A percentile compares a stretch with the other conserved stretches of the same genome.
phyloP scores from a whole-genome alignment of 2,329 filamentous ascomycete genomes.

The Diaporthe eres region DNA sequence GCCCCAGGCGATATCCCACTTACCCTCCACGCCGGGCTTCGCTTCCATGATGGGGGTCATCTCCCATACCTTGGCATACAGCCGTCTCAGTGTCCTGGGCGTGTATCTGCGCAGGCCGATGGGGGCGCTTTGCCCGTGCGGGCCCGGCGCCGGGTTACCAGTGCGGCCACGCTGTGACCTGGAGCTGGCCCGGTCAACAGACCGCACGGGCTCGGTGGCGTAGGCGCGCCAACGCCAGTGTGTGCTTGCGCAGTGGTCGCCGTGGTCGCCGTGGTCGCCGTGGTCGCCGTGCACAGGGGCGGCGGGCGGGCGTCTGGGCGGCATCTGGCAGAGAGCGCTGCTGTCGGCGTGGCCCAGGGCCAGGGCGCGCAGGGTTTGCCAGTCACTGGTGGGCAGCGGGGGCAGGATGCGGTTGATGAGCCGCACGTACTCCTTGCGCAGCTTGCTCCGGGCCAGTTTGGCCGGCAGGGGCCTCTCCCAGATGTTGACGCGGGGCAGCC shows the following conservation, averaged over 20 bases:
- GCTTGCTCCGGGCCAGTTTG: conserved; percentile 58
- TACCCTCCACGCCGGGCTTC: conserved; percentile 42
- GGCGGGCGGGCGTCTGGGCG: conserved; percentile 53
- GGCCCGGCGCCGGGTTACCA: conserved; percentile 54
- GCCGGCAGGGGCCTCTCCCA: conserved; percentile 63
- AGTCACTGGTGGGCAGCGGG: conserved; percentile 68
- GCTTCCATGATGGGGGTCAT: conserved; percentile 59
- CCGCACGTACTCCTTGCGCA: conserved; percentile 63
- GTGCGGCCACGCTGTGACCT: conserved; percentile 53
- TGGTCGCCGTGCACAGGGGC: conserved; percentile 8
- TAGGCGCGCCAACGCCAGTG: conserved; percentile 61
- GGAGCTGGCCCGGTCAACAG: conserved; percentile 55
- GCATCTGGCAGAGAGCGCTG: conserved; percentile 54
- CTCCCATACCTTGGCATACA: conserved; percentile 63
- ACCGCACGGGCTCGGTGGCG: conserved; percentile 55
- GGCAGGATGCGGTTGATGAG: conserved; percentile 64
- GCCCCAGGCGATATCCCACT: conserved; percentile 64
- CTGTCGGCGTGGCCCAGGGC: conserved; percentile 56
- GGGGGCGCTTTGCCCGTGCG: conserved; percentile 49
- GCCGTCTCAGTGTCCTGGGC: conserved; percentile 60
- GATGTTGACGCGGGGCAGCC: conserved; percentile 59
- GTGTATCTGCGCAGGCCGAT: conserved; percentile 54
- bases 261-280: neutral
- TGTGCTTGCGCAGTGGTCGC: neutral
- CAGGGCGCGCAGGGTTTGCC: conserved; percentile 67